Conservation (phyloP, 805 yeast species). For the Metschnikowia bowlesiae region DNA sequence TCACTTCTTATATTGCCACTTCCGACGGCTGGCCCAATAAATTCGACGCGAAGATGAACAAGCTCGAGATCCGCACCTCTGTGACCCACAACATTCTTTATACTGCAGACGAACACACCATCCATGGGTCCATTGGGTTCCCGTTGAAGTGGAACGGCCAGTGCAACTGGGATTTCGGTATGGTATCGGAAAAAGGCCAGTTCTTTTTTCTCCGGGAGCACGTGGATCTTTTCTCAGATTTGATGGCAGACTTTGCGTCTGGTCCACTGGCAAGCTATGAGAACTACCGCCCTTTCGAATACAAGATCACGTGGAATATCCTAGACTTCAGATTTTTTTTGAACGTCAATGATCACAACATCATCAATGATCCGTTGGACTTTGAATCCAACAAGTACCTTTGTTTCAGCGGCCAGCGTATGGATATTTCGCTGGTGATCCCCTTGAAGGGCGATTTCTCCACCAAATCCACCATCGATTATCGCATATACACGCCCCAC, state of each 20-base stretch:
- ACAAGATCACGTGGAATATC: constrained; percentile 58
- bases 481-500: constrained; percentile 48
- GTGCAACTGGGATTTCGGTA: constrained; percentile 61
- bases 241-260: constrained; percentile 69
- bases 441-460: constrained; percentile 58
- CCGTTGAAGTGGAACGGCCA: constrained; percentile 84
- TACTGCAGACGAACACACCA: constrained; percentile 51
- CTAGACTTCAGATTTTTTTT: constrained; percentile 55
- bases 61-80: constrained; percentile 69
- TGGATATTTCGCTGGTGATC: constrained; percentile 45
- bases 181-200: constrained; percentile 48
- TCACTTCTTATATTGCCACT: constrained; percentile 51
- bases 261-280: constrained; percentile 74
- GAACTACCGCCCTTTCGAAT: constrained; percentile 66
- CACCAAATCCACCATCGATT: constrained; percentile 50
- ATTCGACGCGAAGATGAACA: constrained; percentile 41
- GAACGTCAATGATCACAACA: constrained; percentile 83
- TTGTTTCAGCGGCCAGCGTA: constrained; percentile 61
- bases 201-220: constrained; percentile 80
- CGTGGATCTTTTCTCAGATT: constrained; percentile 63
- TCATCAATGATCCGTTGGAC: constrained; percentile 85
- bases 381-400: constrained; percentile 74
- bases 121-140: constrained; percentile 56
- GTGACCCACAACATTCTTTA: constrained; percentile 84
- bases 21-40: constrained; percentile 53